Percentiles rank a stretch among this genome's conserved stretches.
Conservation (phyloP, 192 early-diverging fungal species). For the Thamnidium elegans region DNA sequence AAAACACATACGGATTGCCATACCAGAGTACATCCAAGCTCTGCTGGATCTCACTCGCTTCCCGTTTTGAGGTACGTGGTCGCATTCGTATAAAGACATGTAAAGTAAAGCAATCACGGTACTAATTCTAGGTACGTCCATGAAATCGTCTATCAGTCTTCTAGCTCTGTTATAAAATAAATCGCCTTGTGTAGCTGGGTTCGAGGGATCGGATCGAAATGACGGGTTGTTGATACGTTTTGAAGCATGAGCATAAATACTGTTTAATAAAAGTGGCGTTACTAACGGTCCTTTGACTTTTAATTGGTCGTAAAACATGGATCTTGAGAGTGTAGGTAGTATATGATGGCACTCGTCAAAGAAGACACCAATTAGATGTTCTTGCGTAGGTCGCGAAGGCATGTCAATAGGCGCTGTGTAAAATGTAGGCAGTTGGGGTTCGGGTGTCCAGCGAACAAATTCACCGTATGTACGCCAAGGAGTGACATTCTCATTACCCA, state of each 20-base stretch:
- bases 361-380: conserved; percentile 33
- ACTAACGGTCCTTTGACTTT: conserved; percentile 27
- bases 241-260: conserved; percentile 39
- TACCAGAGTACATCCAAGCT: conserved; percentile 35
- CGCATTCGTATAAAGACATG: conserved; percentile 19
- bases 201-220: conserved; percentile 7
- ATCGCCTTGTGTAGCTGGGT: conserved; percentile 24
- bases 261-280: conserved; percentile 35
- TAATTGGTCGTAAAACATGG: conserved; percentile 30
- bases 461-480: conserved; percentile 32
- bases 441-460: conserved; percentile 23
- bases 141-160: conserved; percentile 34
- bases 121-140: conserved; percentile 37
- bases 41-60: not conserved
- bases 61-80: conserved; percentile 1
- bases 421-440: conserved; percentile 27
- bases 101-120: conserved; percentile 34
- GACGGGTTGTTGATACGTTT: conserved; percentile 20
- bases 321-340: conserved; percentile 22
- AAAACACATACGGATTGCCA: conserved; percentile 35
- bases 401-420: conserved; percentile 32
- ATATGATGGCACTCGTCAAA: conserved; percentile 23
- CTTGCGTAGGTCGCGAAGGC: conserved; percentile 33
- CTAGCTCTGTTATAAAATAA: conserved; percentile 36
- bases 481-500: conserved; percentile 11